A percentile compares a stretch with the other conserved stretches of the same genome.
These are phyloP conservation scores for Diplotaxis tenuifolia DNA, from an alignment of 345 rosid species.

Conservation along the genomic window DNA sequence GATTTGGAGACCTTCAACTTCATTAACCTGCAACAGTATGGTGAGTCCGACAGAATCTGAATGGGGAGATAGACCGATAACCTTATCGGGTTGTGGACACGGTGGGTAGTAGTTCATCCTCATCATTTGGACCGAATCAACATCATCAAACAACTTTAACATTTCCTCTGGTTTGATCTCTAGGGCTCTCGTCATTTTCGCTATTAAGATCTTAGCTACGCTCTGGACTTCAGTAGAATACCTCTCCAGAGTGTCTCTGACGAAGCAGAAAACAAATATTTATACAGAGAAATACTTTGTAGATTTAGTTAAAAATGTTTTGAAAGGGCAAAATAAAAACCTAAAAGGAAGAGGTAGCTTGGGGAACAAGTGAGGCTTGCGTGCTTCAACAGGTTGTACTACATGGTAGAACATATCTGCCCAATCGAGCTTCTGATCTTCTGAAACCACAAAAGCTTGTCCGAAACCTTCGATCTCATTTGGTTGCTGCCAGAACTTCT, in stretches of 20 bases:
- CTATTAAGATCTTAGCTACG: constrained; percentile 35
- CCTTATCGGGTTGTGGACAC: constrained; percentile 44
- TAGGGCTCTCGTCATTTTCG: constrained; percentile 39
- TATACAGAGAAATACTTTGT: background rate
- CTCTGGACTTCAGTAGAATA: constrained; percentile 39
- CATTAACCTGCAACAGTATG: constrained; percentile 43
- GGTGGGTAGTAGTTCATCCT: constrained; percentile 44
- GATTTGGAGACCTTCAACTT: constrained; percentile 54
- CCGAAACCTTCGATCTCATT: constrained; percentile 31
- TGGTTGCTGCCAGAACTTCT: constrained; percentile 12
- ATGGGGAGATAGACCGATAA: constrained; percentile 44
- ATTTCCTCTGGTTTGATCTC: constrained; percentile 50
- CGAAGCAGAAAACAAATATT: background rate
- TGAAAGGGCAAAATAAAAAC: constrained; percentile 18
- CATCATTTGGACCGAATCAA: constrained; percentile 26
- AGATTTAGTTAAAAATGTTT: background rate
- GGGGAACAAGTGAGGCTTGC: constrained; percentile 15
- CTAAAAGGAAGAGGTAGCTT: constrained; percentile 12
- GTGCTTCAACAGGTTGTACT: constrained; percentile 12
- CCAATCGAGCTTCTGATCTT: constrained; percentile 30
- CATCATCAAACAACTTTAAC: constrained; percentile 33
- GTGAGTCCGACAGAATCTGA: constrained; percentile 51
- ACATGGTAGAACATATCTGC: constrained; percentile 18
- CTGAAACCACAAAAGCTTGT: constrained; percentile 21
- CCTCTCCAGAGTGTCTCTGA: constrained; percentile 43